Evolutionary conservation across 768 basidiomycete species (phyloP), one percentile per base, ranked within the genome.

Genomic region (Lentinus brumalis): DNA sequence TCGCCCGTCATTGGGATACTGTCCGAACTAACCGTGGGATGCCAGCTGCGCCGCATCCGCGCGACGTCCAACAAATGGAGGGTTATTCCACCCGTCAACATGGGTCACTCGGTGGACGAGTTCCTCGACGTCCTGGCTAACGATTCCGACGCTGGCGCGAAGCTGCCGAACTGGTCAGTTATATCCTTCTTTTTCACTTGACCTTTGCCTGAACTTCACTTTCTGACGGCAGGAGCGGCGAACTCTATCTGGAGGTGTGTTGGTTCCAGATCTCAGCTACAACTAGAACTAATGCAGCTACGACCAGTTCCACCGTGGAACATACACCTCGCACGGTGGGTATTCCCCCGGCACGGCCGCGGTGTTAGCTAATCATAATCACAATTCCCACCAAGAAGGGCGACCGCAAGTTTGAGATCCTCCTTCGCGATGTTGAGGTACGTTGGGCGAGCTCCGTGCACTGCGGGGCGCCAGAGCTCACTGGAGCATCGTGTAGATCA

Each of bases 381-480:
- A 35, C 30, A 87, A 87, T 86, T 12, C 91, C 90, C 2, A 97
- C 97, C 78, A 98, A 99, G 82, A 96, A 91, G 71, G 94, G 95
- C 6, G 98, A 99, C 73, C 81, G 97, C 47, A 94, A 98, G 72
- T 88, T 91, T n/a, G 97, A 99, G 76, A 92, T 96, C 56, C 77
- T 98, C 35, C 77, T 99, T 60, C 85, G 94, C 30, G 96, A 98
- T 67, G 83, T 94, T 53, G 97, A 99, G 82, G 91, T 91, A 59
- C 0, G 74, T 65, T 10, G 8, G 16, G 2, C 50, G 18, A 46
- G 38, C 16, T 63, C 57, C 57, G 57, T 35, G 31, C 26, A 46
- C 15, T 39, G 41, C 54, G 62, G 58, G 49, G 56, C 53, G 52
- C 10, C 18, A 9, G n/a, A n/a, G n/a, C n/a, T n/a, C 31, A 35